Evolutionary conservation across 371 early-diverging fungal species (phyloP).

Genomic region (Catenaria anguillulae): DNA sequence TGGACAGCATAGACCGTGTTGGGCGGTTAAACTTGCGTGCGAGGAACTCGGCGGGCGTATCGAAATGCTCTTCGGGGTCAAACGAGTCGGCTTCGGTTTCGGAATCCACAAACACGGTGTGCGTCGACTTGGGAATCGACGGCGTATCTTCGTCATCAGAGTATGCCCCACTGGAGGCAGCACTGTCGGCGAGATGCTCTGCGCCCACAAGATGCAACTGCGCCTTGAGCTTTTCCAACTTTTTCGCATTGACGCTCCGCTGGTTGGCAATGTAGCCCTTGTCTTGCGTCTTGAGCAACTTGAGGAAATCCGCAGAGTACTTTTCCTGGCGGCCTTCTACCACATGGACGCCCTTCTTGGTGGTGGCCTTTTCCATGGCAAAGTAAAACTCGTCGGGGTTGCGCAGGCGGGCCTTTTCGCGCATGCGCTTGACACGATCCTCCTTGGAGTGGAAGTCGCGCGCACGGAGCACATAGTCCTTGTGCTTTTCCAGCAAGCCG

Average conservation of each 20-base stretch:
- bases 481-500: slow-evolving; percentile 90
- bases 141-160: slow-evolving; percentile 28
- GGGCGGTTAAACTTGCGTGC: slow-evolving; percentile 66
- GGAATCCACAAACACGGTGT: slow-evolving; percentile 79
- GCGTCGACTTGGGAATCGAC: slow-evolving; percentile 44
- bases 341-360: slow-evolving; percentile 68
- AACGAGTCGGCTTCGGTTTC: slow-evolving; percentile 39
- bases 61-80: slow-evolving; percentile 52
- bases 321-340: slow-evolving; percentile 53
- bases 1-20: slow-evolving; percentile 34
- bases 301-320: slow-evolving; percentile 57
- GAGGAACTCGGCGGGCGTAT: slow-evolving; percentile 66
- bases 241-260: slow-evolving; percentile 61
- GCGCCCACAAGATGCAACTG: slow-evolving; percentile 47
- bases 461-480: slow-evolving; percentile 92
- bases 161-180: slow-evolving; percentile 10
- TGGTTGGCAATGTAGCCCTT: slow-evolving; percentile 66
- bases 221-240: slow-evolving; percentile 53
- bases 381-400: slow-evolving; percentile 97
- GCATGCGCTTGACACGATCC: slow-evolving; percentile 59
- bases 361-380: slow-evolving; percentile 76
- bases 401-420: slow-evolving; percentile 64
- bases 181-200: too few species aligned
- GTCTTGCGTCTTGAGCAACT: slow-evolving; percentile 83
- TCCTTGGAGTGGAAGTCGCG: slow-evolving; percentile 76